These are phyloP conservation scores for Cystobasidium tubakii DNA, from an alignment of 768 basidiomycete species.

Conservation along the genomic window DNA sequence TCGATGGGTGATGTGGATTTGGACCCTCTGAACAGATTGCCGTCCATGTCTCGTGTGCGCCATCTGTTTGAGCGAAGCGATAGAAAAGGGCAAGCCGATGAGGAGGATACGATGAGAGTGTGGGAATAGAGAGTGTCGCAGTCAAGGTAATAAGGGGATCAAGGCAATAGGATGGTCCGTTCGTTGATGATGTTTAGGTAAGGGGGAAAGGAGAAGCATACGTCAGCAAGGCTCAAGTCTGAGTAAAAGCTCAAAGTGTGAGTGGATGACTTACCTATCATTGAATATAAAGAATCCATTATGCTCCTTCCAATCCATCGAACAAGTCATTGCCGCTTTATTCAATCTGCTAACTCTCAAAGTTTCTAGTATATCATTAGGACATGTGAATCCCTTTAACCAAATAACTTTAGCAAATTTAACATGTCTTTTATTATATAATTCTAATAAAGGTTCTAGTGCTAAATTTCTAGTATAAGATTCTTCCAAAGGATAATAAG, in stretches of 20 bases:
- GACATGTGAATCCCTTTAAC: constrained; percentile 98
- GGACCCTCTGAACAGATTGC: constrained; percentile 95
- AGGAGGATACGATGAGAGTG: no score
- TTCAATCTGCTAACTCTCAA: constrained; percentile 83
- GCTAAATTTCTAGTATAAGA: constrained; percentile 88
- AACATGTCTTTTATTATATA: constrained; percentile 68
- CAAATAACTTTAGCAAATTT: constrained; percentile 86
- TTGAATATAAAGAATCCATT: constrained; percentile 97
- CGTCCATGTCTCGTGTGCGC: constrained; percentile 95
- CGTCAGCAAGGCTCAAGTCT: neutral
- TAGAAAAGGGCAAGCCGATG: constrained; percentile 47
- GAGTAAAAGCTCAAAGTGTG: neutral
- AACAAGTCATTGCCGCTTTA: constrained; percentile 95
- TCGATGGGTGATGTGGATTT: constrained; percentile 85
- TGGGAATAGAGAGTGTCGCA: no score
- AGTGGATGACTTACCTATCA: constrained; percentile 61
- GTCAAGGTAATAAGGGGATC: no score
- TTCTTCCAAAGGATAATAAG: constrained; percentile 94
- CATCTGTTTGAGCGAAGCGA: constrained; percentile 52
- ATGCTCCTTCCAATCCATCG: constrained; percentile 99
- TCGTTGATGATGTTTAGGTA: neutral
- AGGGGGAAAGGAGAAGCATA: constrained; percentile 9
- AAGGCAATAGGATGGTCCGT: no score
- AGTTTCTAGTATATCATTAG: constrained; percentile 93
- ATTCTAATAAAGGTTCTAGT: constrained; percentile 79